Conservation (phyloP, 139 green algal species). For the Picochlorum costavermella region DNA sequence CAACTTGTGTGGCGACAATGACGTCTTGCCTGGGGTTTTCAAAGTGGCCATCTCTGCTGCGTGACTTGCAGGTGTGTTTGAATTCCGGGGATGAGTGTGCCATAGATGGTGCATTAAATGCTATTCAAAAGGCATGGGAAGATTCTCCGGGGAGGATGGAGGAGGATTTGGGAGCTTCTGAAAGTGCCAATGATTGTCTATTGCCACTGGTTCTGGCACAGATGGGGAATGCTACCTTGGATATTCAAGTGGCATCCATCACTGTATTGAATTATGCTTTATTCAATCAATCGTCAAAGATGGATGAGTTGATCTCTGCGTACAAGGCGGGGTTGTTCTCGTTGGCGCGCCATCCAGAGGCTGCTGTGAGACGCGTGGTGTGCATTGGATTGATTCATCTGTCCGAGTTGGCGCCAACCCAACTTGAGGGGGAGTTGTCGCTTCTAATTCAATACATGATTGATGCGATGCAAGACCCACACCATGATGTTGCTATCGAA, state of each 20-base stretch:
- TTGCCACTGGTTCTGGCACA: conserved; percentile 61
- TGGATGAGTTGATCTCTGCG: conserved; percentile 49
- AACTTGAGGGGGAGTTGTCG: conserved; percentile 63
- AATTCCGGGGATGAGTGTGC: conserved; percentile 21
- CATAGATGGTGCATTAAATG: conserved; percentile 80
- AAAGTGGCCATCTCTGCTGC: conserved; percentile 75
- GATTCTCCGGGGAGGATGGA: conserved; percentile 63
- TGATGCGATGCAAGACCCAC: conserved; percentile 58
- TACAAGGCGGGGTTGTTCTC: conserved; percentile 74
- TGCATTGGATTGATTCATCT: conserved; percentile 75
- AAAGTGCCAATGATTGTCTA: conserved; percentile 34
- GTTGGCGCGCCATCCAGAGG: conserved; percentile 61
- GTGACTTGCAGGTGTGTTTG: conserved; percentile 42
- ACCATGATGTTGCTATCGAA: conserved; percentile 80
- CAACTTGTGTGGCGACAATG: conserved; percentile 44
- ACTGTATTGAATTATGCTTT: conserved; percentile 66
- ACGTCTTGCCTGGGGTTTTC: conserved; percentile 30
- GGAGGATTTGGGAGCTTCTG: conserved; percentile 13
- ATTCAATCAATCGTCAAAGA: conserved; percentile 42
- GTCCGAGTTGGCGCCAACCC: conserved; percentile 58
- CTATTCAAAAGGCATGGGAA: conserved; percentile 82
- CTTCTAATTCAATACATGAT: conserved; percentile 95
- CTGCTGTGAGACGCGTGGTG: conserved; percentile 71
- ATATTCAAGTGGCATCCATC: conserved; percentile 41
- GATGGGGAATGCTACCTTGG: conserved; percentile 27